Evolutionary conservation across 257 asterid species (phyloP).

Genomic region (Perilla frutescens): DNA sequence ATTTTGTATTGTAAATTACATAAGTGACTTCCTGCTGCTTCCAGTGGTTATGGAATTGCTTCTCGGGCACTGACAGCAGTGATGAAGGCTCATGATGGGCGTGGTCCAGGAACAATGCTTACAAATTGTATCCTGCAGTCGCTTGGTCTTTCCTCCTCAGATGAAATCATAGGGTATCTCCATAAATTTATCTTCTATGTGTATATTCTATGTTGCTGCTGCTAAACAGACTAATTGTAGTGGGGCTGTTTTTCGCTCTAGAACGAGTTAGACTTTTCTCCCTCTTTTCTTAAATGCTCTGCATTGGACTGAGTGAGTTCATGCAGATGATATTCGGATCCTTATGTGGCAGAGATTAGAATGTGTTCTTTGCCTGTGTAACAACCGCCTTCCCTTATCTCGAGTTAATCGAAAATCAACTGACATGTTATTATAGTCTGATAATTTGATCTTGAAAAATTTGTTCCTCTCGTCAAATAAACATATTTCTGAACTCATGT

Average conservation of each 20-base stretch:
- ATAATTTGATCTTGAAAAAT: not conserved
- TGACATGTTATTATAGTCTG: not conserved
- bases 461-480: not conserved
- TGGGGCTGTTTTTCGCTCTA: slow-evolving; percentile 15
- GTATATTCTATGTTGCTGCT: slow-evolving; percentile 16
- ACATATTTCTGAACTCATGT: not conserved
- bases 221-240: not conserved
- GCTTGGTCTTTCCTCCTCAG: slow-evolving; percentile 87
- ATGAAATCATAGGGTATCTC: slow-evolving; percentile 87
- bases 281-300: not conserved
- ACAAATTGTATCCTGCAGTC: slow-evolving; percentile 63
- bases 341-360: slow-evolving; percentile 25
- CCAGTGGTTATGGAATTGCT: slow-evolving; percentile 97
- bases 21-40: slow-evolving; percentile 32
- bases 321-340: not conserved
- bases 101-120: slow-evolving; percentile 83
- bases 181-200: slow-evolving; percentile 8
- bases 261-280: not conserved
- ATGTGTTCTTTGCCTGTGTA: slow-evolving; percentile 2
- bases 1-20: slow-evolving; percentile 3
- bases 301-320: slow-evolving; percentile 19
- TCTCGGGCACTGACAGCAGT: slow-evolving; percentile 90
- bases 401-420: not conserved
- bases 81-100: slow-evolving; percentile 93
- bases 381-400: not conserved